A percentile compares a stretch with the other conserved stretches of the same genome.
Conservation (phyloP, 495 filamentous ascomycete species). For the Aspergillus heteromorphus region DNA sequence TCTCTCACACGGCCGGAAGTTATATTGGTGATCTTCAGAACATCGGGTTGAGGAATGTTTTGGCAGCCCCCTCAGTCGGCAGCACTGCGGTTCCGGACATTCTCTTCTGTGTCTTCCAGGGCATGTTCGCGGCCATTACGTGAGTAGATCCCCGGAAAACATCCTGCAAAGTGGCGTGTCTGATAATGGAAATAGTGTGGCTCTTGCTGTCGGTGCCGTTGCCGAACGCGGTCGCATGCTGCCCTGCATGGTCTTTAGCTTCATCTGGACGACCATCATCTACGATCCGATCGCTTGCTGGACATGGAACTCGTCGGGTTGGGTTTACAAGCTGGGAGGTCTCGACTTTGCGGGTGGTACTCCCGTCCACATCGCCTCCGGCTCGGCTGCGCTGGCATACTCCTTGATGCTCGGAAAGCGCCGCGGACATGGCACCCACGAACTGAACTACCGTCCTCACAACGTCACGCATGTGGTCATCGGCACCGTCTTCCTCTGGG, state of each 20-base stretch:
- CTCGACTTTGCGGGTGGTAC: constrained; percentile 96
- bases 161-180: neutral
- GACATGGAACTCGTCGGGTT: constrained; percentile 91
- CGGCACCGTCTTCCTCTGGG: constrained; percentile 97
- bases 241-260: constrained; percentile 91
- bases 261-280: constrained; percentile 90
- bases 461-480: constrained; percentile 97
- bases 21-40: constrained; percentile 85
- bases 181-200: constrained; percentile 50
- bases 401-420: constrained; percentile 80
- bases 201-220: constrained; percentile 85
- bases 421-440: constrained; percentile 76
- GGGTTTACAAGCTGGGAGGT: constrained; percentile 78
- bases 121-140: constrained; percentile 97
- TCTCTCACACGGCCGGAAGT: constrained; percentile 75
- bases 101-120: constrained; percentile 89
- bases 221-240: constrained; percentile 94
- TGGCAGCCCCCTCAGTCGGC: constrained; percentile 77
- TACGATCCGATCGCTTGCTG: constrained; percentile 97
- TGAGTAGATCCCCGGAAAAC: constrained; percentile 34
- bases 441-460: constrained; percentile 94
- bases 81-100: constrained; percentile 80
- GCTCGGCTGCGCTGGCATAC: constrained; percentile 83
- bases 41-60: constrained; percentile 76
- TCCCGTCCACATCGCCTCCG: constrained; percentile 92